Conservation (phyloP, 192 early-diverging fungal genomes). For the Entomortierella beljakovae region DNA sequence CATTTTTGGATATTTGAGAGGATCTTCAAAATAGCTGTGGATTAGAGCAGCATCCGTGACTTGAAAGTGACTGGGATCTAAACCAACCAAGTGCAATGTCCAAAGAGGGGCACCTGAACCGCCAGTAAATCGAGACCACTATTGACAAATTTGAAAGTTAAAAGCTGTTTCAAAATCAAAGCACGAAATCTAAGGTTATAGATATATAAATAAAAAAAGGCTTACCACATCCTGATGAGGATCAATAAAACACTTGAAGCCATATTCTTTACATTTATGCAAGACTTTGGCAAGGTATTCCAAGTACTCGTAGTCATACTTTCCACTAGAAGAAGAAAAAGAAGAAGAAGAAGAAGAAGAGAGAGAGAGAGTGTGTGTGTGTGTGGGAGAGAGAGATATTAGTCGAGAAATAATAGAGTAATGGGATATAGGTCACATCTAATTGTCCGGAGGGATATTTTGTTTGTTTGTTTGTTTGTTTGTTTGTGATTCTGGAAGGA, state of each 20-base stretch:
- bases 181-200: too few relatives aligned
- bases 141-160: not conserved
- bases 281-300: conserved; percentile 65
- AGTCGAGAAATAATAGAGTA: too few relatives aligned
- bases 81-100: conserved; percentile 63
- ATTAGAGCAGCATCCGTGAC: conserved; percentile 65
- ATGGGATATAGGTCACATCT: too few relatives aligned
- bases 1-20: conserved; percentile 65
- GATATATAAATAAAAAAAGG: not conserved
- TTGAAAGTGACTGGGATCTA: conserved; percentile 57
- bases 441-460: too few relatives aligned
- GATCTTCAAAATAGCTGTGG: conserved; percentile 60
- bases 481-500: too few relatives aligned
- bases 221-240: conserved; percentile 71
- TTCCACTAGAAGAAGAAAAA: too few relatives aligned
- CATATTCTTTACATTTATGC: conserved; percentile 58
- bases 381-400: not conserved
- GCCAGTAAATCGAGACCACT: conserved; percentile 70
- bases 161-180: not conserved
- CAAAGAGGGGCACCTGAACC: conserved; percentile 69
- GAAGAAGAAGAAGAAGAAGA: not conserved
- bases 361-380: too few relatives aligned
- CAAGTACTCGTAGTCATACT: conserved; percentile 65
- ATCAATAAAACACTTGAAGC: conserved; percentile 64
- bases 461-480: too few relatives aligned